Base-by-base conservation (phyloP, 2,329 filamentous ascomycete species). In the Scolecobasidium constrictum region DNA sequence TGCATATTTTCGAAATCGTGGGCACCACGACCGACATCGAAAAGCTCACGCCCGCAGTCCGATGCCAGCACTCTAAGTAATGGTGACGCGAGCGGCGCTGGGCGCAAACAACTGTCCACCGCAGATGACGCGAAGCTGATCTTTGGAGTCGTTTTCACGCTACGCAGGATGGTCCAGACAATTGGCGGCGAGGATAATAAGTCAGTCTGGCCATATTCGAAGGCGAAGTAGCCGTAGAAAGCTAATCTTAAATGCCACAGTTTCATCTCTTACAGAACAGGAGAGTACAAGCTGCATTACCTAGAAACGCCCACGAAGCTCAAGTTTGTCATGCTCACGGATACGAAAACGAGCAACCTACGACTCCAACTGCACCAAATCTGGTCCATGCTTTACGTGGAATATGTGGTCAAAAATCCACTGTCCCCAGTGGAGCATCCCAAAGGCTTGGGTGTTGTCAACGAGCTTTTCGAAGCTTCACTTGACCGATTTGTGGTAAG, bases 271-370 rank as follows among this genome's bases (percentile, higher is more conserved):
- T 98, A 85, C 66, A 83, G 86, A 53, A 98, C 92, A 42, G 84
- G 75, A 52, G 83, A 94, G 64, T 98, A 98, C 73, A 95, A 95
- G 67, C 76, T 98, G 54, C 92, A 98, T 67, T 98, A 94, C 70
- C 98, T 95, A 72, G 92, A 98, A 71, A 96, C 92, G 11, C 87
- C 88, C 1, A 92, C 87, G 41, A 93, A 86, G 61, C 80, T 94
- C 63, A 93, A 94, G 58, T 93, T 96, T 58, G 87, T 95, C 58
- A 86, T 98, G 81, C 72, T 96, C 57, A 96, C 92, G 18, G 92
- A 96, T 65, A 85, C 84, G 28, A 83, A 78, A 51, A 84, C 86
- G 45, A 76, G 83, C 51, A 95, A 87, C 63, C 90, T 98, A 78
- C 78, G 88, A 35, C 86, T 93, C 53, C 90, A 94, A 17, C 66